Base-by-base conservation (phyloP, 2,329 filamentous ascomycete species). In the Arthrobotrys sphaeroides region DNA sequence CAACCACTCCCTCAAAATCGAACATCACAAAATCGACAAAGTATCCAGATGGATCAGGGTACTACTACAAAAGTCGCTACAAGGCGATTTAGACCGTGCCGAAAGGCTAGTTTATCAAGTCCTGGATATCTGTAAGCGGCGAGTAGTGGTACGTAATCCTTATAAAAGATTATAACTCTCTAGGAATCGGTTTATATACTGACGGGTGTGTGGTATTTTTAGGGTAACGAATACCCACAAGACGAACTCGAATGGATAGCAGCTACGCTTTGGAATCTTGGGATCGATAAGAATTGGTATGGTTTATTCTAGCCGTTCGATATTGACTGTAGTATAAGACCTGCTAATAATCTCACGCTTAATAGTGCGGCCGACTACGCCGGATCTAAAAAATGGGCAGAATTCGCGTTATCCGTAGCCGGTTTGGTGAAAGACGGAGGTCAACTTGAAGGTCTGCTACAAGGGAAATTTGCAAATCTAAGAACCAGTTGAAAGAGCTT, bases 221-320 rank as follows among this genome's bases (percentile, higher is more conserved):
- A 38, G 65, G 31, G 49, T 43, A 53, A 80, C 0, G 81, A 83
- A 0, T 92, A 92, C 80, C 91, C 91, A 0, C 79, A 83, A 0
- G 85, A 87, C 2, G 92, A 95, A 80, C 82, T 94, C 0, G 89
- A 93, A 79, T 95, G 91, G 90, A 86, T 95, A n/a, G 88, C 88
- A 65, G 79, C 78, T n/a, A 78, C 77, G 13, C 40, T 77, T 28
- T 80, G 79, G 79, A 80, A 80, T 68, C 70, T 77, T 20, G 78
- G 77, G 18, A 73, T 80, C 43, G 79, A 80, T 55, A 78, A 78
- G 53, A 78, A 77, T 57, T 78, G 78, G 79, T 80, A 70, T 55
- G 28, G 16, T n/a, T n/a, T n/a, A n/a, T n/a, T n/a, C n/a, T n/a
- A n/a, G n/a, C n/a, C n/a, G n/a, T n/a, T n/a, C n/a, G n/a, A n/a